Conservation (phyloP, 2,329 filamentous ascomycete genomes). For the Neofusicoccum sp. region DNA sequence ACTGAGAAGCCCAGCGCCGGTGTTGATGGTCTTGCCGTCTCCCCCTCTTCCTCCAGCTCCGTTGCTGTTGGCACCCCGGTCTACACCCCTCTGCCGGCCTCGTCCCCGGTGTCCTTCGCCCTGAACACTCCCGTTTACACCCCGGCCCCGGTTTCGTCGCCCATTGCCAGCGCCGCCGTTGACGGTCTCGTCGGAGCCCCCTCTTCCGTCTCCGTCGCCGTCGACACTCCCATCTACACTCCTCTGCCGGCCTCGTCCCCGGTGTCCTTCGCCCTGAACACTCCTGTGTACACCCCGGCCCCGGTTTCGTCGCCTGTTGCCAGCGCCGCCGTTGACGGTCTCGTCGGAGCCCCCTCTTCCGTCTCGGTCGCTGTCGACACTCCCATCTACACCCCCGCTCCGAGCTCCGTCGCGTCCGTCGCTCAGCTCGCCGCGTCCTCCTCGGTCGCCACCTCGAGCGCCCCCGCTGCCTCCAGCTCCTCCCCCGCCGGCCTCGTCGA, state of each 20-base stretch:
- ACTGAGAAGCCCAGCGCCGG: neutral
- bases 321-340: neutral
- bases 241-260: neutral
- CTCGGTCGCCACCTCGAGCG: slow-evolving; percentile 3
- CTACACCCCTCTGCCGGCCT: neutral
- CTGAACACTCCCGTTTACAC: neutral
- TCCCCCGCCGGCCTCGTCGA: neutral
- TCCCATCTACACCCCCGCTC: neutral
- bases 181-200: neutral
- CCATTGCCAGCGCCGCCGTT: neutral
- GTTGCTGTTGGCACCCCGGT: neutral
- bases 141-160: neutral
- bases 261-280: neutral
- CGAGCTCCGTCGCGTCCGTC: neutral
- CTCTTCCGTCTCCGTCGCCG: neutral
- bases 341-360: neutral
- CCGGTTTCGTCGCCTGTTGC: neutral
- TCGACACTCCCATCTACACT: neutral
- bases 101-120: neutral
- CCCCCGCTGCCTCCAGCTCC: slow-evolving; percentile 4
- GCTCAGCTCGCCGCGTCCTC: neutral
- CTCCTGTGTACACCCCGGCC: slow-evolving; percentile 1
- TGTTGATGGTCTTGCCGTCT: neutral
- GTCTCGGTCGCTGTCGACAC: neutral
- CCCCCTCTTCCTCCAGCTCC: neutral